Percentiles rank a stretch among this genome's conserved stretches.
phyloP scores from a whole-genome alignment of 75 land plant species.

The Adiantum capillusveneris region DNA sequence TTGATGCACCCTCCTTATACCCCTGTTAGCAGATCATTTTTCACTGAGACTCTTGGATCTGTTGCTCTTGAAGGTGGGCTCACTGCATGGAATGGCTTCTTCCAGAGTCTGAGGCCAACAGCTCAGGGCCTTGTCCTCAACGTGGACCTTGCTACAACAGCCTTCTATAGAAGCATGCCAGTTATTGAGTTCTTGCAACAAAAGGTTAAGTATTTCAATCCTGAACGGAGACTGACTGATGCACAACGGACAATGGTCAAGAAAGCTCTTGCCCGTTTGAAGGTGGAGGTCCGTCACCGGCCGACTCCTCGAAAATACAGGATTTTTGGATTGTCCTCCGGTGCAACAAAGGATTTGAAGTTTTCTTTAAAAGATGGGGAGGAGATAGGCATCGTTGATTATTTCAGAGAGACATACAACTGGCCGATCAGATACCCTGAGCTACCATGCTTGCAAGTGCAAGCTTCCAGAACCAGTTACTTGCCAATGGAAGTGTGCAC shows the following conservation, averaged over 20 bases:
- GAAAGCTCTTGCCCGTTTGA: slow-evolving; percentile 56
- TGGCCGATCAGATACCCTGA: slow-evolving; percentile 55
- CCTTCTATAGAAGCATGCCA: slow-evolving; percentile 73
- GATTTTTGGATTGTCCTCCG: slow-evolving; percentile 56
- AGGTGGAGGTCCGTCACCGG: slow-evolving; percentile 61
- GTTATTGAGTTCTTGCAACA: slow-evolving; percentile 55
- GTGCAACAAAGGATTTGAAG: slow-evolving; percentile 46
- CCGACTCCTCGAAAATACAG: slow-evolving; percentile 65
- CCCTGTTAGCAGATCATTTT: slow-evolving; percentile 59
- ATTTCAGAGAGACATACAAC: slow-evolving; percentile 68
- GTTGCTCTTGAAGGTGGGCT: slow-evolving; percentile 63
- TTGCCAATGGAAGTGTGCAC: slow-evolving; percentile 92
- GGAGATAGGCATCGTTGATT: slow-evolving; percentile 39
- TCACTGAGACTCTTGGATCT: slow-evolving; percentile 51
- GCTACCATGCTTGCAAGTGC: slow-evolving; percentile 71
- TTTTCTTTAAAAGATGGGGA: slow-evolving; percentile 59
- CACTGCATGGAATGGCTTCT: slow-evolving; percentile 71
- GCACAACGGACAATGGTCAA: slow-evolving; percentile 62
- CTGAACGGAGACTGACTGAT: slow-evolving; percentile 22
- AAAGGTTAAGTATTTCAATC: slow-evolving; percentile 38
- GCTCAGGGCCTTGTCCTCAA: slow-evolving; percentile 84
- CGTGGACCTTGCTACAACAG: slow-evolving; percentile 66
- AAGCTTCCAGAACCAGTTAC: slow-evolving; percentile 68
- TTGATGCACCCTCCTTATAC: slow-evolving; percentile 43
- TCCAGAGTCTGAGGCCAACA: slow-evolving; percentile 81